Evolutionary conservation across 1,139 yeast species (phyloP).

Genomic region (Nakaseomyces sp.): DNA sequence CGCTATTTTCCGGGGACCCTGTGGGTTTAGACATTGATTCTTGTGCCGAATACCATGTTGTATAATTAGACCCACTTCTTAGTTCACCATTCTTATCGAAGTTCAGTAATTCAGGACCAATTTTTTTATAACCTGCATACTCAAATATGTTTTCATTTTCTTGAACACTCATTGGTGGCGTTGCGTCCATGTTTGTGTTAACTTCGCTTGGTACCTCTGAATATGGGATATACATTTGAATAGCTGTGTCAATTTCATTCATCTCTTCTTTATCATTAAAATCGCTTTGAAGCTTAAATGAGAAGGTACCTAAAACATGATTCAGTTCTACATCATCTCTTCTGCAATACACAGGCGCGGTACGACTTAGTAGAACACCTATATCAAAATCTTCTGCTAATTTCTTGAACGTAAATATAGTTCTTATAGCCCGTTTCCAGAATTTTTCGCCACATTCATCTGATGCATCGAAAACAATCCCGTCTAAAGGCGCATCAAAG

Average conservation of each 20-base stretch:
- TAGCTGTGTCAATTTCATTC: slow-evolving; percentile 6
- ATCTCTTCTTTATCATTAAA: slow-evolving; percentile 1
- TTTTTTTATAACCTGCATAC: slow-evolving; percentile 27
- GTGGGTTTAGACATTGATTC: slow-evolving; percentile 1
- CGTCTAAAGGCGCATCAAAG: slow-evolving; percentile 56
- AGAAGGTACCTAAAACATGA: slow-evolving; percentile 17
- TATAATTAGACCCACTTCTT: slow-evolving; percentile 28
- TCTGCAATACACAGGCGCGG: slow-evolving; percentile 15
- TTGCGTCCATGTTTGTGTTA: slow-evolving; percentile 17
- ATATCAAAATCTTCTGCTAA: slow-evolving; percentile 21
- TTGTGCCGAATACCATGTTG: slow-evolving; percentile 18
- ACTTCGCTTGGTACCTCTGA: slow-evolving; percentile 19
- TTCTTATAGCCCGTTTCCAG: slow-evolving; percentile 29
- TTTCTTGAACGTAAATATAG: slow-evolving; percentile 25
- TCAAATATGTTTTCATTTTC: slow-evolving; percentile 27
- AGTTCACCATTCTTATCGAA: slow-evolving; percentile 31
- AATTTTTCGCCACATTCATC: slow-evolving; percentile 33
- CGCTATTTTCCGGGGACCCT: neutral
- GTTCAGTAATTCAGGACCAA: slow-evolving; percentile 23
- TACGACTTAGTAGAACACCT: slow-evolving; percentile 17
- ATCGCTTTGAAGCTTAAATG: slow-evolving; percentile 17
- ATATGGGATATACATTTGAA: slow-evolving; percentile 10
- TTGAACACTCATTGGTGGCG: slow-evolving; percentile 23
- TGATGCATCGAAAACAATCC: slow-evolving; percentile 40
- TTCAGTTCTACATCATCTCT: slow-evolving; percentile 11